These are phyloP conservation scores for Austroboletus eburneus DNA, from an alignment of 768 basidiomycete species.

Conservation along the genomic window DNA sequence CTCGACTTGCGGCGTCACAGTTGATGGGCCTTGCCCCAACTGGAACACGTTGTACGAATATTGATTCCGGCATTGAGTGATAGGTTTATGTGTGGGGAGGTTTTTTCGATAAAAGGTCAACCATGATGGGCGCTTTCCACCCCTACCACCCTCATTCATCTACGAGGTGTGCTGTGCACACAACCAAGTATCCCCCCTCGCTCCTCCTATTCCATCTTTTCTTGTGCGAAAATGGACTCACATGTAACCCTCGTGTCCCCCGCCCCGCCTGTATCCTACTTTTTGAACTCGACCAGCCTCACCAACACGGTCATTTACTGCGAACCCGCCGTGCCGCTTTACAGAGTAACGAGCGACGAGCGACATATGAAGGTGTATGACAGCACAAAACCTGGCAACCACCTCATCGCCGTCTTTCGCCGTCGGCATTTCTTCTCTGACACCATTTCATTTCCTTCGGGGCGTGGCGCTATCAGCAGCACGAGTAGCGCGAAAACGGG, in stretches of 20 bases:
- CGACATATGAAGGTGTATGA: constrained; percentile 18
- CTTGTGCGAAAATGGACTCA: constrained; percentile 21
- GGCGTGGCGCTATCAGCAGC: background rate
- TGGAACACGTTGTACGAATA: too few relatives aligned
- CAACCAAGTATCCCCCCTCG: too few relatives aligned
- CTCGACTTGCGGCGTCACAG: too few relatives aligned
- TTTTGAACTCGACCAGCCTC: constrained; percentile 16
- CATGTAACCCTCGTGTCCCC: constrained; percentile 24
- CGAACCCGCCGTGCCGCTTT: constrained; percentile 19
- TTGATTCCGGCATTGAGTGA: too few relatives aligned
- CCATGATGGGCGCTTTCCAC: too few relatives aligned
- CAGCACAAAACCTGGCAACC: constrained; percentile 2
- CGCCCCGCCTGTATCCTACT: constrained; percentile 27
- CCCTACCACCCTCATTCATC: too few relatives aligned
- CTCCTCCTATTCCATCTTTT: background rate
- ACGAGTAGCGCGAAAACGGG: background rate
- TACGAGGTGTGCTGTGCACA: too few relatives aligned
- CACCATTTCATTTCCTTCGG: constrained; percentile 26
- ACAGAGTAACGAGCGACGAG: constrained; percentile 21
- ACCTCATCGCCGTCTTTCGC: constrained; percentile 23
- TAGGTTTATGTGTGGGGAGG: too few relatives aligned
- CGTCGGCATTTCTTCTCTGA: constrained; percentile 25
- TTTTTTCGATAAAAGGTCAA: too few relatives aligned
- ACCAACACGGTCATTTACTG: constrained; percentile 19
- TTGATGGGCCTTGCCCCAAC: too few relatives aligned